Base-by-base conservation (phyloP, 2,329 filamentous ascomycete genomes). In the Chaetomiaceae sp. region DNA sequence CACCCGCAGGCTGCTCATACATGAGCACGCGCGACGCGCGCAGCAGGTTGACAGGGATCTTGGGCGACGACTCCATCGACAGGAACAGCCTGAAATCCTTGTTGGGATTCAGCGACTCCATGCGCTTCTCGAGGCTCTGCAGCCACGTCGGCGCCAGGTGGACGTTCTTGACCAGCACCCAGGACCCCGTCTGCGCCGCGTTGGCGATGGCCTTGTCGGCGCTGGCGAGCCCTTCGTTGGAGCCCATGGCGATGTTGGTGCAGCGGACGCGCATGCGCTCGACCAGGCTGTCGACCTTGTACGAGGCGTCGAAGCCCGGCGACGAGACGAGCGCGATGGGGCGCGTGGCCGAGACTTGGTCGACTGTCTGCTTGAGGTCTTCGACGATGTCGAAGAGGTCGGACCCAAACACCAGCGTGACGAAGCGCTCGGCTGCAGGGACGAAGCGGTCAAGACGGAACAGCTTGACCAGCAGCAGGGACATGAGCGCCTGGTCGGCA, bases 111-210 rank as follows among this genome's bases (percentile, higher is more conserved):
- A 99, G 86, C 11, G 90, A 89, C 62, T 96, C 91, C 74, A 99
- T 88, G 40, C 92, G 85, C 79, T 99, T 99, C 76, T 99, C 92
- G 15, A 99, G 80, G 65, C 91, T 96, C 72, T 97, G 92, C 29
- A 99, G 77, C 95, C 95, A 99, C 12, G 90, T 89, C 1, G 94
- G 91, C 27, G 92, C 91, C 58, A 99, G 80, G 71, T 99, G 94
- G 19, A 99, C 94, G 75, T 99, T 99, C 82, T 99, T 99, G 79
- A 99, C 85, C 57, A 99, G 80, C 9, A 99, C 95, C 94, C 94
- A 99, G 23, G 85, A 90, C 61, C 94, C 94, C 15, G 86, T 88
- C 53, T 95, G 89, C 5, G 94, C 92, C 9, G 94, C 94, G 64
- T 91, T 90, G 71, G 83, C 88, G 66, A 99, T 91, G 27, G 95